phyloP scores from a whole-genome alignment of 371 early-diverging fungal genomes.

The Choanephora cucurbitarum region DNA sequence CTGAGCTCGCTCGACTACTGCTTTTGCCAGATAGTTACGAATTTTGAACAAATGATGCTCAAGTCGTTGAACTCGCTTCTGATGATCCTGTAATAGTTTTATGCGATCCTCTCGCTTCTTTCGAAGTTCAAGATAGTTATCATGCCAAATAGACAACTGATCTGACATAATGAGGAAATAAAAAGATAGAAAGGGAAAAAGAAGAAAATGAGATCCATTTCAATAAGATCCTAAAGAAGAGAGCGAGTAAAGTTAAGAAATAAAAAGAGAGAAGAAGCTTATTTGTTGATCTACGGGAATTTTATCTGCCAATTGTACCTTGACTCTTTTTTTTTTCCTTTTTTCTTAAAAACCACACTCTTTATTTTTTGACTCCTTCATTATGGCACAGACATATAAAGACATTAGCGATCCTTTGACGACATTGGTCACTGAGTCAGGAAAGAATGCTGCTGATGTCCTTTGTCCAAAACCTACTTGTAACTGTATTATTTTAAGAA shows the following conservation, averaged over 20 bases:
- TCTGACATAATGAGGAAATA: not conserved
- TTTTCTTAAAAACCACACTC: too few species aligned
- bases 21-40: conserved; percentile 8
- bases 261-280: too few species aligned
- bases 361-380: not conserved
- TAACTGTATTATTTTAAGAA: conserved; percentile 39
- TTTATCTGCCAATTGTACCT: too few species aligned
- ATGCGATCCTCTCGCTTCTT: conserved; percentile 15
- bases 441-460: conserved; percentile 39
- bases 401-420: conserved; percentile 25
- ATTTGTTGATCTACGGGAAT: not conserved
- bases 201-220: not conserved
- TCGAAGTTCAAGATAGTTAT: conserved; percentile 12
- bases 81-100: conserved; percentile 9
- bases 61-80: conserved; percentile 15
- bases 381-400: conserved; percentile 25
- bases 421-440: conserved; percentile 22
- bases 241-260: too few species aligned
- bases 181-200: not conserved
- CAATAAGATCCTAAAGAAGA: too few species aligned
- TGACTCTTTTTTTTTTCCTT: conserved; percentile 1
- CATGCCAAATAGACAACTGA: conserved; percentile 1
- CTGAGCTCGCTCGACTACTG: not conserved
- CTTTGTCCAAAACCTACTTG: conserved; percentile 46
- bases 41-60: conserved; percentile 13